Percentiles rank a stretch among this genome's conserved stretches.
Conservation (phyloP, 495 filamentous ascomycete species). For the Zalerion maritima region DNA sequence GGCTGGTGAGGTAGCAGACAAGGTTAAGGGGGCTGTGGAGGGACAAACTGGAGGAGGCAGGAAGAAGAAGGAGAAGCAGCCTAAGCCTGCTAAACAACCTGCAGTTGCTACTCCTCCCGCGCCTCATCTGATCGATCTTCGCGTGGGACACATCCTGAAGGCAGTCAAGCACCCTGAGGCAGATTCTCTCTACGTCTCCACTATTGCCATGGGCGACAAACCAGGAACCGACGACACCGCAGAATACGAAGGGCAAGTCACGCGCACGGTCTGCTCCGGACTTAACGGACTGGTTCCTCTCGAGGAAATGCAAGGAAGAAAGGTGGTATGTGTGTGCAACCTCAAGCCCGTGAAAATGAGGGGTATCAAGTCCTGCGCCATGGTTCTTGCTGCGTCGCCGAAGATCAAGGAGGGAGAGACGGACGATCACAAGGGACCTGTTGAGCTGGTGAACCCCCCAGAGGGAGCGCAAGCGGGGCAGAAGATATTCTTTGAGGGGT, state of each 20-base stretch:
- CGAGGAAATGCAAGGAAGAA: conserved; percentile 89
- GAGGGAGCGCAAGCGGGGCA: conserved; percentile 66
- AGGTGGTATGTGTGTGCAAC: conserved; percentile 90
- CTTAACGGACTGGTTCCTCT: conserved; percentile 85
- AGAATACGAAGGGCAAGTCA: conserved; percentile 74
- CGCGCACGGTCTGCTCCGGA: conserved; percentile 91
- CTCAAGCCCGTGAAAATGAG: conserved; percentile 98
- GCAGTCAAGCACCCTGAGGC: conserved; percentile 91
- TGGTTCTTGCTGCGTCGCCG: conserved; percentile 93
- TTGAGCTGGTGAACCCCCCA: conserved; percentile 84
- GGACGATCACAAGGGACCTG: conserved; percentile 75
- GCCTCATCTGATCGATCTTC: conserved; percentile 78
- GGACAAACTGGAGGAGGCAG: conserved; percentile 46
- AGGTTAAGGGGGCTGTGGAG: conserved; percentile 13
- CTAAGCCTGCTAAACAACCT: conserved; percentile 52
- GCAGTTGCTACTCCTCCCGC: conserved; percentile 56
- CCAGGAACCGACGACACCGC: conserved; percentile 72
- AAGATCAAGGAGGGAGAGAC: conserved; percentile 58
- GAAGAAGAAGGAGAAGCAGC: conserved; percentile 69
- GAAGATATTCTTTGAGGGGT: conserved; percentile 85
- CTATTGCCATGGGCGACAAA: conserved; percentile 88
- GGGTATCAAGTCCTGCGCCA: conserved; percentile 85
- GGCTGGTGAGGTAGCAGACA: conserved; percentile 12
- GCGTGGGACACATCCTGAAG: conserved; percentile 93
- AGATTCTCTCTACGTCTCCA: conserved; percentile 88